Base-by-base conservation (phyloP, 805 yeast genomes). In the Soucietia sequanensis region DNA sequence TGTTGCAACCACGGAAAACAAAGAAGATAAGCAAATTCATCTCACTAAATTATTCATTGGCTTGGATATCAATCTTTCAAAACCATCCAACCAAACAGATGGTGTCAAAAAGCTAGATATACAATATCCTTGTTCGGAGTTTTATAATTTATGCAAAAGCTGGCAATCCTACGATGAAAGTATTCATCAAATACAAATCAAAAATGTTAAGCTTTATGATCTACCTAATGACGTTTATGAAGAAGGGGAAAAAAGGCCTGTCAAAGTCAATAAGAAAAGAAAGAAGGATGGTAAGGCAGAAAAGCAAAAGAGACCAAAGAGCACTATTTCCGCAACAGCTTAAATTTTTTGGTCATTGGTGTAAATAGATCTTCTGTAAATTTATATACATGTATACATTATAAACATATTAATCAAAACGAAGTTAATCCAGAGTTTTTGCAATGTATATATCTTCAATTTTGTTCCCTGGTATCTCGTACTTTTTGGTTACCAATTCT, bases 111-210 rank as follows among this genome's bases (percentile, higher is more conserved):
- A 80, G 47, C 71, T 89, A 46, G 95, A 89, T 53, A 80, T 89
- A 35, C 91, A 84, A 48, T 76, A 81, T 44, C 95, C 95, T 64
- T 90, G 98, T 55, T 75, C 86, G 14, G 98, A 93, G 41, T 93
- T 91, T 57, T 88, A 76, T 62, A 80, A 75, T 27, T 62, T 87
- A 6, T 87, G 97, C 60, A 80, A 86, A 44, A 72, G 78, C 22
- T 86, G 91, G 79, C 70, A 70, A 14, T 70, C 71, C 24, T 93
- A 77, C 50, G 76, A 83, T 45, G 82, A 78, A 34, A 75, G 78
- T 28, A 59, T 71, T 7, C 71, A 80, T 50, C 67, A 79, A 16
- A 68, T 91, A 41, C 48, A 81, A 80, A 52, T 85, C 79, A 50
- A 87, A 84, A 32, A 84, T 37, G 62, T 58, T 3, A 56, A 86